phyloP scores from a whole-genome alignment of 352 stramenopile genomes.

The Phytophthora hibernalis region DNA sequence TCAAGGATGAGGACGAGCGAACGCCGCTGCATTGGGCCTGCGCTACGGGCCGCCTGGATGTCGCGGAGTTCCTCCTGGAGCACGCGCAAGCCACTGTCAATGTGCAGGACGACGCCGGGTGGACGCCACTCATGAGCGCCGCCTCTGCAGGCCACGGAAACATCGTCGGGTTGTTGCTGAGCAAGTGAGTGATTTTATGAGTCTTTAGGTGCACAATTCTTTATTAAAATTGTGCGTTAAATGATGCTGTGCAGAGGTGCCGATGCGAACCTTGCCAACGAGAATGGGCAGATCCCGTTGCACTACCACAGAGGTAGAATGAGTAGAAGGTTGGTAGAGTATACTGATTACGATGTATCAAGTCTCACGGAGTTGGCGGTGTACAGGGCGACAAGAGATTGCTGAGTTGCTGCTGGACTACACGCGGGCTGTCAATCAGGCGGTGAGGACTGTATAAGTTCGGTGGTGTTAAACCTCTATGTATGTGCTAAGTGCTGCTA shows the following conservation, averaged over 20 bases:
- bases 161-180: slow-evolving; percentile 61
- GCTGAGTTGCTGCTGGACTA: slow-evolving; percentile 73
- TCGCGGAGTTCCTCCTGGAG: slow-evolving; percentile 66
- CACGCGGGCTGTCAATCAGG: slow-evolving; percentile 69
- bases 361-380: neutral
- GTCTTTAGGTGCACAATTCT: neutral
- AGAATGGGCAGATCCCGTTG: slow-evolving; percentile 75
- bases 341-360: neutral
- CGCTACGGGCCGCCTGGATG: slow-evolving; percentile 50
- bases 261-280: slow-evolving; percentile 71
- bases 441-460: slow-evolving; percentile 35
- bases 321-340: neutral
- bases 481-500: neutral
- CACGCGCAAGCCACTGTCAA: slow-evolving; percentile 50
- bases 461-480: neutral
- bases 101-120: slow-evolving; percentile 76
- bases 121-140: slow-evolving; percentile 83
- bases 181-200: slow-evolving; percentile 59
- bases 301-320: slow-evolving; percentile 74
- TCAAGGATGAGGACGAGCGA: slow-evolving; percentile 77
- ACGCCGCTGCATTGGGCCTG: slow-evolving; percentile 78
- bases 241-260: slow-evolving; percentile 48
- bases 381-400: slow-evolving; percentile 65
- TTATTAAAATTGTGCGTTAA: too few species aligned
- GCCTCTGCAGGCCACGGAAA: slow-evolving; percentile 66